A percentile compares a stretch with the other conserved stretches of the same genome.
phyloP scores from a whole-genome alignment of 345 rosid species.

The Eucalyptus pauciflora region DNA sequence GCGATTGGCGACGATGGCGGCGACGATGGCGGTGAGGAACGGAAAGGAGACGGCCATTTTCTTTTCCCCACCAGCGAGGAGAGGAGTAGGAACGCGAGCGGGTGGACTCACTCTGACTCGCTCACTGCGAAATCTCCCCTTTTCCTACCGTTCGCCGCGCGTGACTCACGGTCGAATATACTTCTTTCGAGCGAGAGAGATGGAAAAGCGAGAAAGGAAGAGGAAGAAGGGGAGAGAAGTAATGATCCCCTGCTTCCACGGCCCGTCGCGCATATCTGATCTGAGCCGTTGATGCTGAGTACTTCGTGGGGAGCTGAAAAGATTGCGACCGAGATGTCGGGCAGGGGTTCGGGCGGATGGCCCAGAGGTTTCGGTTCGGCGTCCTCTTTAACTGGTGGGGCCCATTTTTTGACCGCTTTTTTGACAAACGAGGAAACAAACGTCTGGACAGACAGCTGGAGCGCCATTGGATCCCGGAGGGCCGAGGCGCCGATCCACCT shows the following conservation, averaged over 20 bases:
- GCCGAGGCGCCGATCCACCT: not conserved
- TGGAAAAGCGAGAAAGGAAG: too few species aligned
- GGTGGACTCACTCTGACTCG: not conserved
- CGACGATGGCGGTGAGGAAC: constrained; percentile 40
- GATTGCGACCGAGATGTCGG: not conserved
- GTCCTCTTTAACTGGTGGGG: not conserved
- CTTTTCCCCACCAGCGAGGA: not conserved
- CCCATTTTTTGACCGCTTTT: not conserved
- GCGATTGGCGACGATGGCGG: constrained; percentile 86
- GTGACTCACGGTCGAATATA: not conserved
- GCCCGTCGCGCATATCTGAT: not conserved
- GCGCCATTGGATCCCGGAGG: not conserved
- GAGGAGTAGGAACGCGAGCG: not conserved
- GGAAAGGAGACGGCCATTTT: constrained; percentile 64
- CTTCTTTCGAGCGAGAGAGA: too few species aligned
- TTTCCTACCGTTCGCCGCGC: not conserved
- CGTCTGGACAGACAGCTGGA: not conserved
- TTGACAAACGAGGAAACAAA: not conserved
- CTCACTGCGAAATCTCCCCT: not conserved
- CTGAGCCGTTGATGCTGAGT: not conserved
- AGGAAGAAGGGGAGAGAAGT: too few species aligned
- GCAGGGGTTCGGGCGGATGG: not conserved
- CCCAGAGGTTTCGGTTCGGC: not conserved
- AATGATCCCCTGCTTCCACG: too few species aligned
- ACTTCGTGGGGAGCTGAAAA: rapidly evolving